Evolutionary conservation across 257 asterid species (phyloP).

Genomic region (Capsicum chinense): DNA sequence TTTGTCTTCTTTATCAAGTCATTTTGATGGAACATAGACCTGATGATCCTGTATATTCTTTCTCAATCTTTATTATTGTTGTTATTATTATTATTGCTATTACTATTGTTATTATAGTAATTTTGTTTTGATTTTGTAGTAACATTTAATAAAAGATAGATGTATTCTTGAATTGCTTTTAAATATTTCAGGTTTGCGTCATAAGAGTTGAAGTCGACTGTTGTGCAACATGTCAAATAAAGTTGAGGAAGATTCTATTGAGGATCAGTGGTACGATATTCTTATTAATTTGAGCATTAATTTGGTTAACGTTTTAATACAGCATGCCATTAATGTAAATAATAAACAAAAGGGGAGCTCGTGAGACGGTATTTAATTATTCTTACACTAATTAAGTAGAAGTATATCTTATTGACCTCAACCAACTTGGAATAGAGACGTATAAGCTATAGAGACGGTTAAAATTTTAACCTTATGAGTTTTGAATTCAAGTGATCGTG

Average conservation of each 20-base stretch:
- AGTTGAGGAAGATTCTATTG: constrained; percentile 26
- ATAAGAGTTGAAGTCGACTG: constrained; percentile 33
- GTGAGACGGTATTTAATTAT: neutral
- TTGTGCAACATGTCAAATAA: constrained; percentile 29
- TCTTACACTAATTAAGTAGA: neutral
- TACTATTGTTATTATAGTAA: neutral
- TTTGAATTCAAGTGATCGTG: neutral
- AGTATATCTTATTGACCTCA: neutral
- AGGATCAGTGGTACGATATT: constrained; percentile 28
- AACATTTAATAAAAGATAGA: neutral
- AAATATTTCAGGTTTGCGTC: constrained; percentile 28
- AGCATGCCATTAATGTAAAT: neutral
- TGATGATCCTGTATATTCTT: constrained; percentile 17
- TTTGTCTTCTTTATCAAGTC: constrained; percentile 20
- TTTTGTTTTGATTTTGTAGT: neutral
- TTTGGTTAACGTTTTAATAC: neutral
- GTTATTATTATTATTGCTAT: neutral
- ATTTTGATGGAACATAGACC: constrained; percentile 20
- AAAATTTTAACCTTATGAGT: neutral
- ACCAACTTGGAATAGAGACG: neutral
- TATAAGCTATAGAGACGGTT: neutral
- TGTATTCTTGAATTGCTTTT: neutral
- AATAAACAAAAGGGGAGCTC: neutral
- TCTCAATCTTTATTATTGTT: neutral
- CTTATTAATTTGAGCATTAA: neutral